These are phyloP conservation scores for Crotalaria pallida DNA, from an alignment of 306 rosid species.

Conservation along the genomic window DNA sequence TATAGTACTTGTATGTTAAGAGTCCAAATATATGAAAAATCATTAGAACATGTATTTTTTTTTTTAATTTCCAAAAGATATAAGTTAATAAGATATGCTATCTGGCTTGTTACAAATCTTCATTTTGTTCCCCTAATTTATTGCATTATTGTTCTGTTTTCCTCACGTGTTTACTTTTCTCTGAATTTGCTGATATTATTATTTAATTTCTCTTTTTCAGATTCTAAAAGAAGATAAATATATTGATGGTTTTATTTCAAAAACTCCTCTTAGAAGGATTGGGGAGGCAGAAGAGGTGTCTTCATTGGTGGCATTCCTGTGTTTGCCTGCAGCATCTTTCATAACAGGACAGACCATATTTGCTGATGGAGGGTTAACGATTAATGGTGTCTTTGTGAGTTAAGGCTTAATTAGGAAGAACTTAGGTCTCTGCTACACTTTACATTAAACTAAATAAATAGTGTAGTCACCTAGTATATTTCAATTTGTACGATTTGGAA, in stretches of 20 bases:
- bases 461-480: too few species aligned
- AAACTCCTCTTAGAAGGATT: slow-evolving; percentile 29
- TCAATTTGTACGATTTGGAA: too few species aligned
- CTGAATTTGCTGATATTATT: neutral
- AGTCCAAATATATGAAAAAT: too few species aligned
- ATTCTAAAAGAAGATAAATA: neutral
- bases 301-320: slow-evolving; percentile 38
- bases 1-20: too few species aligned
- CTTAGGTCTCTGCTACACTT: too few species aligned
- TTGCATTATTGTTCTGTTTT: neutral
- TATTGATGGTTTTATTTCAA: neutral
- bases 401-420: too few species aligned
- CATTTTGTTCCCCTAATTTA: too few species aligned
- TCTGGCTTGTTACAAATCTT: too few species aligned
- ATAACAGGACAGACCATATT: slow-evolving; percentile 24
- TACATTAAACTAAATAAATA: too few species aligned
- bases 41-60: too few species aligned
- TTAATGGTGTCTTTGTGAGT: neutral
- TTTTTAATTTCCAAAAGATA: too few species aligned
- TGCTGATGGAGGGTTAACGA: slow-evolving; percentile 14
- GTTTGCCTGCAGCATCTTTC: slow-evolving; percentile 37
- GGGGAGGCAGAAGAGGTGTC: slow-evolving; percentile 45
- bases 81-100: too few species aligned
- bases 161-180: neutral
- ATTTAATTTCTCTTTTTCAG: slow-evolving; percentile 22